Evolutionary conservation across 192 early-diverging fungal genomes (phyloP).

Genomic region (Coemansia sp.): DNA sequence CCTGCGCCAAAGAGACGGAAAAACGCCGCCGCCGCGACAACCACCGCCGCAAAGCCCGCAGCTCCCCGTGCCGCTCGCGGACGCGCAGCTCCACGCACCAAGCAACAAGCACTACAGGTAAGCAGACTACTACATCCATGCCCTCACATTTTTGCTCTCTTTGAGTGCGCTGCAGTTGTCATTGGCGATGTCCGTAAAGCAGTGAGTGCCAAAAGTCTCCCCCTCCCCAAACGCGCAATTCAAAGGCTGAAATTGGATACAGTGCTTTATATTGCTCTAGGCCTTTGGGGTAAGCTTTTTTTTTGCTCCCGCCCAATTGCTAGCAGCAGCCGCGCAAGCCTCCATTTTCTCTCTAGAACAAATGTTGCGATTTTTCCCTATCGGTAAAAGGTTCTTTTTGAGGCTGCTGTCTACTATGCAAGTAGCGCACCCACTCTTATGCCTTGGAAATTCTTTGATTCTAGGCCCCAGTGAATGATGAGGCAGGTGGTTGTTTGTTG

Average conservation of each 20-base stretch:
- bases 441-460: conserved; percentile 1
- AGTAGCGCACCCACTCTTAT: neutral
- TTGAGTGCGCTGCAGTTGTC: neutral
- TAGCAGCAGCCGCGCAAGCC: neutral
- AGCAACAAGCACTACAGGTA: conserved; percentile 37
- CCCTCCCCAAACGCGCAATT: neutral
- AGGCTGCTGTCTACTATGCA: conserved; percentile 3
- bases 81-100: conserved; percentile 40
- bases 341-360: neutral
- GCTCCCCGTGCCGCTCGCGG: conserved; percentile 31
- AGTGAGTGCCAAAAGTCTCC: neutral
- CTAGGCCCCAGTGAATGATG: neutral
- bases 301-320: neutral
- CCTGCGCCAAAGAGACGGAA: conserved; percentile 43
- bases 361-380: neutral
- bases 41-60: conserved; percentile 16
- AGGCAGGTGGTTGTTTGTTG: conserved; percentile 9
- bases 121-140: neutral
- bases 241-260: neutral
- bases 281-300: neutral
- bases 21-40: conserved; percentile 30
- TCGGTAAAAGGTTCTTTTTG: neutral
- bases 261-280: neutral
- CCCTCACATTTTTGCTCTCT: neutral
- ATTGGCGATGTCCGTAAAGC: conserved; percentile 1